Conservation (phyloP, 2,329 filamentous ascomycete species). For the Pseudocercospora crystallina region DNA sequence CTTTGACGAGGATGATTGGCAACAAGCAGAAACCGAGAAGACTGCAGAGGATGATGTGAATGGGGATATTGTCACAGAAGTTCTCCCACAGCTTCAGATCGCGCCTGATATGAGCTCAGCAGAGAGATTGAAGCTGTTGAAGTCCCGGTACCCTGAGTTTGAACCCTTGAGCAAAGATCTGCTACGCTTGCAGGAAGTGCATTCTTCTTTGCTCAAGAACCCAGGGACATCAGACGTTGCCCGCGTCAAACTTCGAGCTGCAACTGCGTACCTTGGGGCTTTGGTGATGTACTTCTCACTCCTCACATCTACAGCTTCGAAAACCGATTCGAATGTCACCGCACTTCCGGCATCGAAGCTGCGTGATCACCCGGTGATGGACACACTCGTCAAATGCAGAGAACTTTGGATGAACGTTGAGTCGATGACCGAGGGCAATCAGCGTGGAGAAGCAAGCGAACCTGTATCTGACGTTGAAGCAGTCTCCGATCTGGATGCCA, state of each 20-base stretch:
- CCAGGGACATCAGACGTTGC: conserved; percentile 18
- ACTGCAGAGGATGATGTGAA: conserved; percentile 44
- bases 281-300: conserved; percentile 94
- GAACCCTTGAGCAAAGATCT: conserved; percentile 82
- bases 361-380: conserved; percentile 89
- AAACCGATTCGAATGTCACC: conserved; percentile 50
- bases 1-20: conserved; percentile 88
- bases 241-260: conserved; percentile 69
- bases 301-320: conserved; percentile 73
- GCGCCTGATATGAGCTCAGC: conserved; percentile 73
- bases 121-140: conserved; percentile 73
- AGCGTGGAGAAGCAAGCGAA: neutral
- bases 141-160: conserved; percentile 86
- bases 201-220: conserved; percentile 18
- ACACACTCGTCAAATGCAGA: conserved; percentile 74
- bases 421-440: neutral
- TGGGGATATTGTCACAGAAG: conserved; percentile 71
- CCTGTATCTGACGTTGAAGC: conserved; percentile 9
- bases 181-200: conserved; percentile 59
- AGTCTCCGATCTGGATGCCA: conserved; percentile 4
- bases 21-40: conserved; percentile 51
- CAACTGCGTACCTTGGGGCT: conserved; percentile 82
- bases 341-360: conserved; percentile 75
- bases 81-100: conserved; percentile 80
- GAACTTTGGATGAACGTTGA: conserved; percentile 72